Evolutionary conservation across 306 rosid genomes (phyloP).

Genomic region (Dryas drummondii): DNA sequence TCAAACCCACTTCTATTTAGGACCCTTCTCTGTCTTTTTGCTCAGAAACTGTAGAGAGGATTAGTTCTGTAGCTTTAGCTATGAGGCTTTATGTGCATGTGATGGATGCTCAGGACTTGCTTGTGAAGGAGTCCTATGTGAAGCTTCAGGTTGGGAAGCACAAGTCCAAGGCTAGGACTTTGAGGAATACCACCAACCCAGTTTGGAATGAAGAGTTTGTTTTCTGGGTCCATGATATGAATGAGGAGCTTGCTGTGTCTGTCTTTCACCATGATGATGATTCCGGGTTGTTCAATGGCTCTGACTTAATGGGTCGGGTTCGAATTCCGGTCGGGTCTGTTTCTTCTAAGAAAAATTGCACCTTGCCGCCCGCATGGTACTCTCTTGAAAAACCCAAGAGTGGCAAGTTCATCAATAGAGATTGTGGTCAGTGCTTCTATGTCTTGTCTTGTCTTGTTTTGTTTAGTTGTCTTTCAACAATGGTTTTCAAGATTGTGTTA

Average conservation of each 20-base stretch:
- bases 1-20: conserved; percentile 10
- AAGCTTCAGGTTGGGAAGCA: conserved; percentile 63
- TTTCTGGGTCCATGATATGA: conserved; percentile 48
- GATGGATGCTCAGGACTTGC: conserved; percentile 64
- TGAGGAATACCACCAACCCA: conserved; percentile 44
- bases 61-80: not conserved
- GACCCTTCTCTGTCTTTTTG: not conserved
- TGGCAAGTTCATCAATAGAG: conserved; percentile 47
- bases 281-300: conserved; percentile 31
- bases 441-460: not conserved
- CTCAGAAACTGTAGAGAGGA: not conserved
- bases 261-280: conserved; percentile 38
- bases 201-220: conserved; percentile 79
- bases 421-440: conserved; percentile 53
- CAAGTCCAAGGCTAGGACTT: conserved; percentile 54
- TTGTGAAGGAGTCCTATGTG: conserved; percentile 50
- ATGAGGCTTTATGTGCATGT: conserved; percentile 70
- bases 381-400: conserved; percentile 43
- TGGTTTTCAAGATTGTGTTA: not conserved
- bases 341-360: conserved; percentile 47
- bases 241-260: conserved; percentile 55
- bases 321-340: conserved; percentile 47
- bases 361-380: conserved; percentile 74
- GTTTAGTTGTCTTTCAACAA: not conserved
- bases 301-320: conserved; percentile 56